phyloP scores from a whole-genome alignment of 345 rosid genomes.

The Hibiscus trionum region DNA sequence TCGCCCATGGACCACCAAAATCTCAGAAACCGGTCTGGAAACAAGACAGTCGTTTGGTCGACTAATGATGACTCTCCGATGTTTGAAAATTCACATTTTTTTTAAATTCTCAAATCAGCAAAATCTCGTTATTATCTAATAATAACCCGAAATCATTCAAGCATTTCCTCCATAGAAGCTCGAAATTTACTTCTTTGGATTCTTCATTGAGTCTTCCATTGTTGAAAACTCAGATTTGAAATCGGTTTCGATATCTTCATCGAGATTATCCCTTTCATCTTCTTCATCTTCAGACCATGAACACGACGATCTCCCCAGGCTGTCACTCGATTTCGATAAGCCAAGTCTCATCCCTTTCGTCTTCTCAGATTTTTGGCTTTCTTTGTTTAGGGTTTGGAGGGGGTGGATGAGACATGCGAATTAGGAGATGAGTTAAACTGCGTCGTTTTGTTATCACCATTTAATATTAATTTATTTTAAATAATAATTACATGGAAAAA shows the following conservation, averaged over 20 bases:
- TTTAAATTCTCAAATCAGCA: neutral
- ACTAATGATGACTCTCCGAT: too few relatives aligned
- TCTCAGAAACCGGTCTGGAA: too few relatives aligned
- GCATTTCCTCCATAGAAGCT: slow-evolving; percentile 56
- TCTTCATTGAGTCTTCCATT: slow-evolving; percentile 53
- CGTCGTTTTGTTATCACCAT: too few relatives aligned
- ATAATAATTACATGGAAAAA: too few relatives aligned
- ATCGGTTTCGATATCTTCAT: slow-evolving; percentile 57
- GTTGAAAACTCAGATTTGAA: slow-evolving; percentile 60
- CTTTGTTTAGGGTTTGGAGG: too few relatives aligned
- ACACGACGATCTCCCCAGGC: slow-evolving; percentile 58
- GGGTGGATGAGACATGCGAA: too few relatives aligned
- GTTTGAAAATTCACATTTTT: too few relatives aligned
- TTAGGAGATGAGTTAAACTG: too few relatives aligned
- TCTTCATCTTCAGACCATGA: slow-evolving; percentile 84
- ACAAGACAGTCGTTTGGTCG: too few relatives aligned
- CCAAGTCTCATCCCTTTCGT: slow-evolving; percentile 43
- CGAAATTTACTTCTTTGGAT: slow-evolving; percentile 36
- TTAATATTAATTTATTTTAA: too few relatives aligned
- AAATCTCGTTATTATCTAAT: neutral
- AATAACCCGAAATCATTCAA: slow-evolving; percentile 27
- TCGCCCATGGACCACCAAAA: too few relatives aligned
- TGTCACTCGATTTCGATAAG: slow-evolving; percentile 76
- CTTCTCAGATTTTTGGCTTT: too few relatives aligned
- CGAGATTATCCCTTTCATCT: slow-evolving; percentile 75